A percentile compares a stretch with the other conserved stretches of the same genome.
phyloP scores from a whole-genome alignment of 345 rosid species.

The Triadica sebifera region DNA sequence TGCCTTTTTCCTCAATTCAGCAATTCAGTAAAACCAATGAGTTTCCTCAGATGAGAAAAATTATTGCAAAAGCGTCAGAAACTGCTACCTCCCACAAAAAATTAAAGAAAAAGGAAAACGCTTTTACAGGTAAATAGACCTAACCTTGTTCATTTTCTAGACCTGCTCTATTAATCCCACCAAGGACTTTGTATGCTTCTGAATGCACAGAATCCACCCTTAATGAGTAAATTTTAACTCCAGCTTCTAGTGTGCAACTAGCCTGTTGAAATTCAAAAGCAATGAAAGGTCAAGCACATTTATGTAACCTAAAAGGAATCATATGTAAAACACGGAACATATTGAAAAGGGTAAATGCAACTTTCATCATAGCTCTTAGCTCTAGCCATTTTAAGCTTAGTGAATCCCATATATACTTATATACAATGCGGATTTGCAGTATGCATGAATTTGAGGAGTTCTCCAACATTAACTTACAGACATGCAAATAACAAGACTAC shows the following conservation, averaged over 20 bases:
- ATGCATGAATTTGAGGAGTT: neutral
- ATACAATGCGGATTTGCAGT: too few relatives aligned
- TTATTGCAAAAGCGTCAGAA: neutral
- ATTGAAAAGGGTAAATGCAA: neutral
- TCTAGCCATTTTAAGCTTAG: neutral
- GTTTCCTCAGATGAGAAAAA: neutral
- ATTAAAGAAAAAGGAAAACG: neutral
- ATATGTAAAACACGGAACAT: neutral
- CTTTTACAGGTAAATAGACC: constrained; percentile 10
- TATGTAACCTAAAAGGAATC: neutral
- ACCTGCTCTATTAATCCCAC: constrained; percentile 88
- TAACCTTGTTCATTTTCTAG: constrained; percentile 65
- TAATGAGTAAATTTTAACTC: constrained; percentile 86
- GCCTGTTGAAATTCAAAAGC: constrained; percentile 47
- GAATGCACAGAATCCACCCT: constrained; percentile 94
- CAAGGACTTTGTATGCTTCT: constrained; percentile 92
- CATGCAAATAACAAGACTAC: neutral
- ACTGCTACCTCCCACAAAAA: neutral
- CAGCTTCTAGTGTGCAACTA: constrained; percentile 96
- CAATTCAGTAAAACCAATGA: neutral
- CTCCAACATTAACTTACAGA: neutral
- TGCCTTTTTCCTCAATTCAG: neutral
- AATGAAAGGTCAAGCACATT: neutral
- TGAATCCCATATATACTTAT: neutral
- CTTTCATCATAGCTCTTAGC: neutral